Conservation (phyloP, 805 yeast genomes). For the Torulaspora microellipsoides region DNA sequence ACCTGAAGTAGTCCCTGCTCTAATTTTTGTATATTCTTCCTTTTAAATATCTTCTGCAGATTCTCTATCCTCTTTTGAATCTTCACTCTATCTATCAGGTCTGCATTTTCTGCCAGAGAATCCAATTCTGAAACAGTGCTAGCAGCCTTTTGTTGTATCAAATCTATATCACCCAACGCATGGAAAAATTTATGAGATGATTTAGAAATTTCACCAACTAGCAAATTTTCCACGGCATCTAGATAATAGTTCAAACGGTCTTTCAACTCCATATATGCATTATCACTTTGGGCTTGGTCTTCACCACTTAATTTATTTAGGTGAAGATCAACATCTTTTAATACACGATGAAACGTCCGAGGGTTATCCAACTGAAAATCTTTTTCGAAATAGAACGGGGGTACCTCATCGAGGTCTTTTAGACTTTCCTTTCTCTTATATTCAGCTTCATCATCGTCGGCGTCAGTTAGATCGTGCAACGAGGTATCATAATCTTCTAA, state of each 20-base stretch:
- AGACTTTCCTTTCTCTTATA: constrained; percentile 20
- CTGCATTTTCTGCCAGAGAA: constrained; percentile 44
- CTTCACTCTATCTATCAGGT: constrained; percentile 44
- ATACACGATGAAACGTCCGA: constrained; percentile 68
- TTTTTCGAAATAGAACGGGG: constrained; percentile 60
- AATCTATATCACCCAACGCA: constrained; percentile 73
- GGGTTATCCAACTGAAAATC: constrained; percentile 86
- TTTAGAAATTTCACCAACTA: constrained; percentile 76
- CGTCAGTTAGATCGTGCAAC: background rate
- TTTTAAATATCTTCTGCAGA: constrained; percentile 46
- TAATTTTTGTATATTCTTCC: constrained; percentile 55
- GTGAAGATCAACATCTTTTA: constrained; percentile 50
- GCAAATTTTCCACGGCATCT: constrained; percentile 76
- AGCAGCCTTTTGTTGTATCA: constrained; percentile 52
- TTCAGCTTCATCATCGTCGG: constrained; percentile 7
- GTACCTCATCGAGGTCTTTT: constrained; percentile 41
- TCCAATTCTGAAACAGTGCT: constrained; percentile 46
- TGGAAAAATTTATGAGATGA: constrained; percentile 82
- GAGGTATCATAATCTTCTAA: constrained; percentile 18
- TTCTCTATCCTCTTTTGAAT: constrained; percentile 48
- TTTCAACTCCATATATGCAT: constrained; percentile 57
- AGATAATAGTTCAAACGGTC: constrained; percentile 77
- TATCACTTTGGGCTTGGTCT: constrained; percentile 34
- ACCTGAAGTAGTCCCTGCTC: constrained; percentile 57
- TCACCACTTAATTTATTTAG: constrained; percentile 31